Evolutionary conservation across 2,329 filamentous ascomycete species (phyloP).

Genomic region (Trichoderma hamatum): DNA sequence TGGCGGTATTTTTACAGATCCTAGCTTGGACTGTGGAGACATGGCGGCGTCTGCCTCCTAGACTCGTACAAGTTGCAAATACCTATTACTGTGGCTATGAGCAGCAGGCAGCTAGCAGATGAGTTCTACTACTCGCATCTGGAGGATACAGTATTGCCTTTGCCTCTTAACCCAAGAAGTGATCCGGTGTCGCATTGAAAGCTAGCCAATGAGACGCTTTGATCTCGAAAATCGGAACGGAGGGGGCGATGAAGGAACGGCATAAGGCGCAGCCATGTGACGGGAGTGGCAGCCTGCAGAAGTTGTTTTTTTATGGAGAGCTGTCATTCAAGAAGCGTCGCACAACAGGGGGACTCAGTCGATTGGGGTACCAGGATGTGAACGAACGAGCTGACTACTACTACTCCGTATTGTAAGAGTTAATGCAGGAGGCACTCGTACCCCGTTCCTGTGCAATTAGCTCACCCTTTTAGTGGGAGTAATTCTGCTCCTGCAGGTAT

Average conservation of each 20-base stretch:
- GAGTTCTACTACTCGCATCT: background rate
- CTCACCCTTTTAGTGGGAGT: slow-evolving; percentile 9
- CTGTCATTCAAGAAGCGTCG: slow-evolving; percentile 23
- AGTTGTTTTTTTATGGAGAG: slow-evolving; percentile 6
- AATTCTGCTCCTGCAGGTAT: slow-evolving; percentile 20
- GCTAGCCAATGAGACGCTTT: background rate
- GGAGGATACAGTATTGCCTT: background rate
- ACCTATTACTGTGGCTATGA: background rate
- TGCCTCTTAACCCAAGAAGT: background rate
- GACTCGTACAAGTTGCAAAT: background rate
- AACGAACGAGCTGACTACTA: slow-evolving; percentile 17
- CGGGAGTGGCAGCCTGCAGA: slow-evolving; percentile 15
- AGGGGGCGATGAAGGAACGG: background rate
- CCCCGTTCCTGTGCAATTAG: slow-evolving; percentile 13
- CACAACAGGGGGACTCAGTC: slow-evolving; percentile 18
- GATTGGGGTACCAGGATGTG: background rate
- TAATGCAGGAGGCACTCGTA: slow-evolving; percentile 12
- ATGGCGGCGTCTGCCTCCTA: slow-evolving; percentile 13
- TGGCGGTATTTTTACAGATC: slow-evolving; percentile 15
- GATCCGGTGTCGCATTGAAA: background rate
- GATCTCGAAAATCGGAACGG: background rate
- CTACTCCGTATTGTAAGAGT: slow-evolving; percentile 13
- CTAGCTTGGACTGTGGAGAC: slow-evolving; percentile 18
- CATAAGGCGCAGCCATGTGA: slow-evolving; percentile 10
- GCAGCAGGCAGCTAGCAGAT: background rate